Percentiles rank a stretch among this genome's conserved stretches.
Evolutionary conservation across 176 grass and related monocot genomes (phyloP).

Genomic region (Otatea glauca): DNA sequence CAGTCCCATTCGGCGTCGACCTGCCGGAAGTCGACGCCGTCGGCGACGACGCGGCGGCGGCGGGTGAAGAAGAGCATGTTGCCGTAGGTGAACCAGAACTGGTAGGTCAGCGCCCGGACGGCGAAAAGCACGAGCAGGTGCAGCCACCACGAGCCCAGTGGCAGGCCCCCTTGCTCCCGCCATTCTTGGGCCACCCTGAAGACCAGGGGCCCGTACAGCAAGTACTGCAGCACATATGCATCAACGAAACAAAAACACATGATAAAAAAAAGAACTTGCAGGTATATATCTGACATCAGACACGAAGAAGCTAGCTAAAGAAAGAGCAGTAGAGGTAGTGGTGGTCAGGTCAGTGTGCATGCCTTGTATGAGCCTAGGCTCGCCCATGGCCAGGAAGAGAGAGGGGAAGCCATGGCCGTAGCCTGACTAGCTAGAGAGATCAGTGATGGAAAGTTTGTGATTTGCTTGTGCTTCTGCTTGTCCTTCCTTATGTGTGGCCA

Average conservation of each 20-base stretch:
- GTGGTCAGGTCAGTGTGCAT: background rate
- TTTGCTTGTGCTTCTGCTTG: background rate
- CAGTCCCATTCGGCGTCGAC: constrained; percentile 90
- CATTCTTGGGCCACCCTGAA: constrained; percentile 61
- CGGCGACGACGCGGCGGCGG: constrained; percentile 66
- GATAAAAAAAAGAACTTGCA: background rate
- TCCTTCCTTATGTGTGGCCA: background rate
- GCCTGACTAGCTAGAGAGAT: background rate
- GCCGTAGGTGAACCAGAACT: constrained; percentile 73
- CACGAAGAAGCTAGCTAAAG: background rate
- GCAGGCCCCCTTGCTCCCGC: constrained; percentile 42
- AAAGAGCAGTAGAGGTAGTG: background rate
- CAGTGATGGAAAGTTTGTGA: background rate
- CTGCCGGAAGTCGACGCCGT: constrained; percentile 78
- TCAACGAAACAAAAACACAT: background rate
- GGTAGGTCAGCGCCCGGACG: constrained; percentile 60
- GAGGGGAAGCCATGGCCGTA: constrained; percentile 50
- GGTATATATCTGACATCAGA: background rate
- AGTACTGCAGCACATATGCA: constrained; percentile 55
- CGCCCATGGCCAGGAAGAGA: constrained; percentile 89
- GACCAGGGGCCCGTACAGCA: constrained; percentile 61
- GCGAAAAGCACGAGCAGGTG: constrained; percentile 64
- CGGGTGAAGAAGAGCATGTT: constrained; percentile 92
- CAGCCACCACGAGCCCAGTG: constrained; percentile 57
- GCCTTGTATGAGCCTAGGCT: constrained; percentile 79